phyloP scores from a whole-genome alignment of 352 stramenopile species.

The Phytophthora tentaculata region DNA sequence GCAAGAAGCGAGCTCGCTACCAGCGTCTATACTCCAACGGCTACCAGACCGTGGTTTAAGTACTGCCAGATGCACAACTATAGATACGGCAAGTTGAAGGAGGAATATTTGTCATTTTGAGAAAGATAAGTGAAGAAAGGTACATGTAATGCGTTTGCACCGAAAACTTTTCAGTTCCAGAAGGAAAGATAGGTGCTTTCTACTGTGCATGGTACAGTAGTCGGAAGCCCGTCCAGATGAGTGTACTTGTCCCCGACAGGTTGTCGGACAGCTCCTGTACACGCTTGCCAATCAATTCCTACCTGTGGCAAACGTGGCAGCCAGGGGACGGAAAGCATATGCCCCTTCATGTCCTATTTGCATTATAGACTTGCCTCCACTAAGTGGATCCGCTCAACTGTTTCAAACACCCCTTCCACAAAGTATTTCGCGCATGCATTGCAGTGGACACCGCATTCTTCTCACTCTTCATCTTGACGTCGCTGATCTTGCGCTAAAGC shows the following conservation, averaged over 20 bases:
- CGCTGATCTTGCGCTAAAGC: not conserved
- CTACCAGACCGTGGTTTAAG: slow-evolving; percentile 24
- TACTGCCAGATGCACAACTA: not conserved
- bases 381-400: slow-evolving; percentile 21
- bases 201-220: not conserved
- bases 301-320: slow-evolving; percentile 17
- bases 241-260: slow-evolving; percentile 9
- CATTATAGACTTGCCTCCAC: slow-evolving; percentile 9
- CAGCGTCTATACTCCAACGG: slow-evolving; percentile 49
- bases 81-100: not conserved
- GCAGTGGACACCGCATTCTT: slow-evolving; percentile 2
- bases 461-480: slow-evolving; percentile 16
- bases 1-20: slow-evolving; percentile 51
- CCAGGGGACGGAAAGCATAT: slow-evolving; percentile 11
- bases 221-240: slow-evolving; percentile 13
- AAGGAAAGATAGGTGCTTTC: not conserved
- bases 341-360: slow-evolving; percentile 11
- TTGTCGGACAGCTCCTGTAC: not conserved
- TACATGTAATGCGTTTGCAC: not conserved
- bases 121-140: slow-evolving; percentile 1
- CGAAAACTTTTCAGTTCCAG: not conserved
- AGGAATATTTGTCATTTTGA: slow-evolving; percentile 8
- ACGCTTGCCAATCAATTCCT: slow-evolving; percentile 17
- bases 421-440: slow-evolving; percentile 15
- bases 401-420: slow-evolving; percentile 16